phyloP scores from a whole-genome alignment of 768 basidiomycete species.

The Trametes cingulata region DNA sequence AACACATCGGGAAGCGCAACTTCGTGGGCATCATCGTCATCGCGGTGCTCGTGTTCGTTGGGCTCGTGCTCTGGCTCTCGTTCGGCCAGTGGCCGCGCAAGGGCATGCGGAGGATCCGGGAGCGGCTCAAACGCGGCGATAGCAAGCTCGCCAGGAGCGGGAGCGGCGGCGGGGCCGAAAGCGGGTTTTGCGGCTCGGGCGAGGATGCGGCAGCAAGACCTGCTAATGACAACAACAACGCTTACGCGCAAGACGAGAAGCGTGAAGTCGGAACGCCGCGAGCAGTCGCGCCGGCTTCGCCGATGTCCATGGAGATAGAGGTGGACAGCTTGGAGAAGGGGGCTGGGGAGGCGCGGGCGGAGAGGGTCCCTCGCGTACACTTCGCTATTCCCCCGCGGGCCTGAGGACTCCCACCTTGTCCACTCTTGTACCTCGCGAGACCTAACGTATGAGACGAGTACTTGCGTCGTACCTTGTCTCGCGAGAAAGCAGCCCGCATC shows the following conservation, averaged over 20 bases:
- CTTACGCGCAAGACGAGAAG: slow-evolving; percentile 4
- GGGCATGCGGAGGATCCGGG: slow-evolving; percentile 13
- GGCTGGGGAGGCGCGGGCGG: neutral
- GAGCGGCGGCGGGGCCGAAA: neutral
- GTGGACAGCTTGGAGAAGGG: slow-evolving; percentile 9
- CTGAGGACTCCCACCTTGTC: neutral
- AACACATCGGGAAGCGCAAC: slow-evolving; percentile 23
- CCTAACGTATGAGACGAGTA: neutral
- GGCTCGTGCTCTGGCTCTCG: slow-evolving; percentile 28
- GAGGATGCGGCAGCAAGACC: neutral
- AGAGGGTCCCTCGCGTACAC: slow-evolving; percentile 8
- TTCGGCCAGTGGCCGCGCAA: slow-evolving; percentile 28
- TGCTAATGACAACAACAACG: neutral
- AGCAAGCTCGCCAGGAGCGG: neutral
- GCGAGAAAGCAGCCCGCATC: neutral
- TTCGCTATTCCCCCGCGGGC: neutral
- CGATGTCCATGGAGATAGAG: slow-evolving; percentile 3
- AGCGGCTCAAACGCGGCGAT: neutral
- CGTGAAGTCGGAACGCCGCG: neutral
- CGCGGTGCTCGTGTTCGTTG: slow-evolving; percentile 28
- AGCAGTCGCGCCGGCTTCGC: neutral
- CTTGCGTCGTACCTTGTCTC: neutral
- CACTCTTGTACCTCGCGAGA: neutral
- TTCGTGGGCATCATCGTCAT: slow-evolving; percentile 31
- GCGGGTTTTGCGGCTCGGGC: neutral